Evolutionary conservation across 2,329 filamentous ascomycete genomes (phyloP).

Genomic region (Pestalotiopsis fici): DNA sequence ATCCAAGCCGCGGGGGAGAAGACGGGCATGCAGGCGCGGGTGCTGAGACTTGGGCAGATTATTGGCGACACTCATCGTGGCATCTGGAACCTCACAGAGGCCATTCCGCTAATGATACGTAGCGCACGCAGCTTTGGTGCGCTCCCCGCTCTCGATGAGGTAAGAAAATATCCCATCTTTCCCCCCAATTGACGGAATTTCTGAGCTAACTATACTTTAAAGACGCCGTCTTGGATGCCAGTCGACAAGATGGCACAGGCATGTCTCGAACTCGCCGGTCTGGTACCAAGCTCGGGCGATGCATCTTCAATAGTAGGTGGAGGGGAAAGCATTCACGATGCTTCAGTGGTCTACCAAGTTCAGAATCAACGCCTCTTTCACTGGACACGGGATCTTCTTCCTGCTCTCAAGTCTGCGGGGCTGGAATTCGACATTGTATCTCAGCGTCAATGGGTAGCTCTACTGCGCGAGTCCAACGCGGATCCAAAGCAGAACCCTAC

Average conservation of each 20-base stretch:
- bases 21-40: slow-evolving; percentile 32
- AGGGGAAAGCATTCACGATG: neutral
- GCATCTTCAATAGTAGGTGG: neutral
- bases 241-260: slow-evolving; percentile 36
- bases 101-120: slow-evolving; percentile 49
- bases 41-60: slow-evolving; percentile 46
- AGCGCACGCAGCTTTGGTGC: slow-evolving; percentile 45
- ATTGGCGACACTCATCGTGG: slow-evolving; percentile 46
- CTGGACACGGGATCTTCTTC: slow-evolving; percentile 55
- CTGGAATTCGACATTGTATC: slow-evolving; percentile 44
- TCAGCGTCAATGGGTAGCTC: slow-evolving; percentile 44
- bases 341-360: slow-evolving; percentile 48
- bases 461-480: slow-evolving; percentile 43
- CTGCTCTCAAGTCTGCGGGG: slow-evolving; percentile 45
- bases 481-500: slow-evolving; percentile 52
- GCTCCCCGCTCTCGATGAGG: slow-evolving; percentile 43
- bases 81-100: slow-evolving; percentile 50
- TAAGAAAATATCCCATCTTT: slow-evolving; percentile 12
- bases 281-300: slow-evolving; percentile 14
- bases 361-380: slow-evolving; percentile 49
- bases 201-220: neutral
- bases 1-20: slow-evolving; percentile 28
- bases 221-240: slow-evolving; percentile 38
- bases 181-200: neutral
- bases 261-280: slow-evolving; percentile 31